Percentiles rank a stretch among this genome's conserved stretches.
These are phyloP conservation scores for Athelia sp. DNA, from an alignment of 1,284 basidiomycete genomes.

Conservation along the genomic window DNA sequence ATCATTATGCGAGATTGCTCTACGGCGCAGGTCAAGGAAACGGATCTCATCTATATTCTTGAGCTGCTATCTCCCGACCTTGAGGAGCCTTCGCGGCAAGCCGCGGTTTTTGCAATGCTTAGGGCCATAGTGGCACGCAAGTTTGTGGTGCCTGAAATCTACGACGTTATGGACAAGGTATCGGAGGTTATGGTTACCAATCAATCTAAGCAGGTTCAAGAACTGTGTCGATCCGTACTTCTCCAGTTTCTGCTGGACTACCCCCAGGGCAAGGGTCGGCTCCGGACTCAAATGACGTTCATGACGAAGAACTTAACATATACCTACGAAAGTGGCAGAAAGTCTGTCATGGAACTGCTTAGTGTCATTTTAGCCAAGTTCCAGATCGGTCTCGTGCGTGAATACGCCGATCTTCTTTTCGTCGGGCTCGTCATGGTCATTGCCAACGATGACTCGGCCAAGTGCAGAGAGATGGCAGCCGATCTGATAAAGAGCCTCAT, in stretches of 20 bases:
- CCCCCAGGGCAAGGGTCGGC: conserved; percentile 90
- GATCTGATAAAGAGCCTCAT: conserved; percentile 79
- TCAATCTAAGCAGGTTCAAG: conserved; percentile 88
- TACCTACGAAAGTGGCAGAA: conserved; percentile 84
- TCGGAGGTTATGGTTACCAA: conserved; percentile 92
- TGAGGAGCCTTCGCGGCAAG: conserved; percentile 91
- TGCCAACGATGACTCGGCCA: conserved; percentile 89
- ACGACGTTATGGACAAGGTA: conserved; percentile 97
- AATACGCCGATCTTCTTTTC: conserved; percentile 89
- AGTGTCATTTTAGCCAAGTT: conserved; percentile 85
- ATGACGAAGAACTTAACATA: conserved; percentile 94
- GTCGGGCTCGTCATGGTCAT: conserved; percentile 89
- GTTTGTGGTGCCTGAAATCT: conserved; percentile 94
- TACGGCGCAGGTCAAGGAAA: conserved; percentile 78
- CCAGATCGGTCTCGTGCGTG: conserved; percentile 66
- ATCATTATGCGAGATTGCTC: conserved; percentile 84
- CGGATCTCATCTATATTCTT: conserved; percentile 84
- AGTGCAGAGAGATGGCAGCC: conserved; percentile 86
- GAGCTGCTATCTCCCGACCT: conserved; percentile 86
- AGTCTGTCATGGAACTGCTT: conserved; percentile 90
- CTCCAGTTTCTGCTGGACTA: conserved; percentile 98
- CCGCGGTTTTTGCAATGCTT: conserved; percentile 84
- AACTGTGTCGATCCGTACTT: conserved; percentile 84
- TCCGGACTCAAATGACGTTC: conserved; percentile 88
- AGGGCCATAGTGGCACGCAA: conserved; percentile 90